These are phyloP conservation scores for Wallacemonas sp. DNA, from an alignment of 208 protist genomes.

Conservation along the genomic window DNA sequence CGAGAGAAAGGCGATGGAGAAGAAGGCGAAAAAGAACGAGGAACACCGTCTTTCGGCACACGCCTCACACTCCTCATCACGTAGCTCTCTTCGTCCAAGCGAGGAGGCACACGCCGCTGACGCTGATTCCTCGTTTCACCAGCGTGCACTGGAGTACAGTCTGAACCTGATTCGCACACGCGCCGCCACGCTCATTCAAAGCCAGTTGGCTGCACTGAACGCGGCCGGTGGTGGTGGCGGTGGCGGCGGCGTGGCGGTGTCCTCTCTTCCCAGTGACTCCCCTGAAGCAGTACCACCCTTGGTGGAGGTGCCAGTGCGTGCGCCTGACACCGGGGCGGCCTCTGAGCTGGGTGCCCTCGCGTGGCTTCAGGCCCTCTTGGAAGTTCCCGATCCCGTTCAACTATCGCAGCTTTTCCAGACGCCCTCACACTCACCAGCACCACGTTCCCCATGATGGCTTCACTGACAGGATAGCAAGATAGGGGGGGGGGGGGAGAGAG, in stretches of 20 bases:
- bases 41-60: not conserved
- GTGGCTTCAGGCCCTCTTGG: slow-evolving; percentile 7
- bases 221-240: too few species aligned
- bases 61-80: not conserved
- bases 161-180: slow-evolving; percentile 2
- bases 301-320: not conserved
- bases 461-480: too few species aligned
- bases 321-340: not conserved
- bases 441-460: too few species aligned
- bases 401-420: too few species aligned
- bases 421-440: too few species aligned
- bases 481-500: too few species aligned
- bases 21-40: not conserved
- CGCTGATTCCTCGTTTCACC: not conserved
- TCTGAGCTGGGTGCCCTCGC: not conserved
- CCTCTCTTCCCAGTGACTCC: too few species aligned
- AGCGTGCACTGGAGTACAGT: slow-evolving; percentile 2
- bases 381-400: slow-evolving; percentile 1
- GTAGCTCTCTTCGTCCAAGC: not conserved
- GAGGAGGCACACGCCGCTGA: not conserved
- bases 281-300: not conserved
- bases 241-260: too few species aligned
- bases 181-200: slow-evolving; percentile 4
- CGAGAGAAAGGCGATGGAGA: too few species aligned
- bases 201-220: not conserved